Evolutionary conservation across 176 grass and related monocot species (phyloP), one percentile per base, ranked within the genome.

Genomic region (Alopecurus myosuroides): DNA sequence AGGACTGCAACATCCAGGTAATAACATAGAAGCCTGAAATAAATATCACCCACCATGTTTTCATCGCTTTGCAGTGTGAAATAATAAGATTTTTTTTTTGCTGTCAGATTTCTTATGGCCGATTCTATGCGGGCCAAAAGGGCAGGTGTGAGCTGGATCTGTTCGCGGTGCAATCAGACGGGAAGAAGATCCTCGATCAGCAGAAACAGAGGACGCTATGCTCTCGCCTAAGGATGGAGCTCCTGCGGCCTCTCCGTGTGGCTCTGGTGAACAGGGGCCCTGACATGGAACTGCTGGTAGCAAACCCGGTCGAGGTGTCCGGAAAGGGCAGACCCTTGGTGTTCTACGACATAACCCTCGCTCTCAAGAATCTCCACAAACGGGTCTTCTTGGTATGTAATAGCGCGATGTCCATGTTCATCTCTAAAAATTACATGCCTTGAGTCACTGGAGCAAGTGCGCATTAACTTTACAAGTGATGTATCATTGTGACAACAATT

Each of bases 1-100:
- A 97, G 81, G 94, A 97, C 85, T 90, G 85, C 78, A 90, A 86
- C 80, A 97, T 94, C 74, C 94, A 97, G 94, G 94, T 97, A 92
- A 77, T 23, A n/a, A 48, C 53, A 72, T 11, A 45, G 22, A 50
- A 88, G 23, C 8, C 22, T 84, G 57, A 72, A 36, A 77, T 4
- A 40, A 1, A 22, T 11, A 22, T n/a, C 42, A 3, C 42, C 13
- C 11, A 12, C 42, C 13, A 45, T 45, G 42, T 45, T 10, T 45
- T 45, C 13, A 13, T 45, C 42, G 42, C 42, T 45, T 45, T 45
- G 42, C 42, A 13, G 11, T 45, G 42, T 45, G 11, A 45, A 45
- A 13, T 45, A 6, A 7, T 39, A 39, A 29, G 10, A 63, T 44
- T n/a, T 67, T 8, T 6, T 52, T 70, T 68, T 1, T 20, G 18